These are phyloP conservation scores for Pichia insulana DNA, from an alignment of 805 yeast species.

Conservation along the genomic window DNA sequence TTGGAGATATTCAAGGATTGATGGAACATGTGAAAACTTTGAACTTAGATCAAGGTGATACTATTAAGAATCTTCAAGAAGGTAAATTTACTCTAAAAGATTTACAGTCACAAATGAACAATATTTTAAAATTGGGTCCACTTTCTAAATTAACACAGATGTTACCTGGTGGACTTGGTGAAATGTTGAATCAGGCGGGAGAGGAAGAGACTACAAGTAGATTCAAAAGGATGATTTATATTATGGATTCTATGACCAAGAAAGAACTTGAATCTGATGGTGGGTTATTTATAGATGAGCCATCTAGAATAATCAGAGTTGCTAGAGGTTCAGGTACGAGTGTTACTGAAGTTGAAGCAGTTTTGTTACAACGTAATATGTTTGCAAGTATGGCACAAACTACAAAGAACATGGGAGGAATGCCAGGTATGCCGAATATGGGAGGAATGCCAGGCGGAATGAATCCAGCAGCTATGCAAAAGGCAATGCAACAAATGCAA, in stretches of 20 bases:
- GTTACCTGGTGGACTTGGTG: conserved; percentile 88
- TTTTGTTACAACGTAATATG: conserved; percentile 82
- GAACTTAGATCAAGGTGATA: conserved; percentile 80
- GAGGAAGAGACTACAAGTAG: conserved; percentile 85
- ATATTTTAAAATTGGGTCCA: conserved; percentile 95
- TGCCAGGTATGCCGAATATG: background rate
- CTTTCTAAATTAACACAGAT: conserved; percentile 85
- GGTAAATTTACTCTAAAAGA: conserved; percentile 91
- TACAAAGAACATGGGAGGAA: conserved; percentile 45
- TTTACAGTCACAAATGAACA: conserved; percentile 89
- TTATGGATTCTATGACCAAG: conserved; percentile 94
- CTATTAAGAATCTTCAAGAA: conserved; percentile 86
- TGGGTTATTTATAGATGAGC: conserved; percentile 65
- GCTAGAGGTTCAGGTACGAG: conserved; percentile 94
- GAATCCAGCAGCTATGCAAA: conserved; percentile 28
- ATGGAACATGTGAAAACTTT: conserved; percentile 89
- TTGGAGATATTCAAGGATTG: conserved; percentile 89
- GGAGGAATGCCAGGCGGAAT: conserved; percentile 34
- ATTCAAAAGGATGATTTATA: conserved; percentile 80
- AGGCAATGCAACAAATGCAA: conserved; percentile 53
- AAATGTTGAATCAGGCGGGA: conserved; percentile 76
- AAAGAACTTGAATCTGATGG: conserved; percentile 90
- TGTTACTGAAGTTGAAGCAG: conserved; percentile 88
- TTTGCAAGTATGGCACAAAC: conserved; percentile 89
- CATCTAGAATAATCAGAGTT: conserved; percentile 78